Evolutionary conservation across 1,284 basidiomycete genomes (phyloP), one percentile per base, ranked within the genome.

Genomic region (Cutaneotrichosporon mucoides): DNA sequence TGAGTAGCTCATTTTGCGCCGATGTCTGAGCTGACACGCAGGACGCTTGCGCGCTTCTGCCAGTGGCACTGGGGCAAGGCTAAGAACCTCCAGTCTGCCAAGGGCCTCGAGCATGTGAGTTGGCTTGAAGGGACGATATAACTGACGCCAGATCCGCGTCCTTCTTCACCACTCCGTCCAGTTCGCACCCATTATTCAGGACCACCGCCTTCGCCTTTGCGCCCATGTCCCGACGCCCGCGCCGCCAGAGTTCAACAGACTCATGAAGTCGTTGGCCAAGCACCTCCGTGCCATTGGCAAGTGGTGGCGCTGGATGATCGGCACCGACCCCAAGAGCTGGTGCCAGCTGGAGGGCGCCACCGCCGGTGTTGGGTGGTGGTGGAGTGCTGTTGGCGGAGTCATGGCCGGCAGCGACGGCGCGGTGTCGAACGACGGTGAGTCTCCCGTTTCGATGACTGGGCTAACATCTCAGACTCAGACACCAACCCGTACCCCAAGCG

Each of bases 301-400:
- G 65, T 75, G 74, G 70, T 76, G 76, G 71, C 64, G 74, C 33
- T 65, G 64, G 11, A 75, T 79, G 72, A 72, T 79, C 38, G 71
- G 64, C 6, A 66, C 70, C 36, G 76, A 78, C 56, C 69, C 77
- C 5, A 78, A 79, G 59, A 68, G 67, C 3, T 79, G 75, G 62
- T 76, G 72, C 44, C 61, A 71, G 9, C 61, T 78, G 4, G 66
- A 69, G 7, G 73, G 72, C 4, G 71, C 71, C 0, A 75, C 73
- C 0, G 55, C 63, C 2, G 77, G 73, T 5, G 69, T 79, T 0
- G 77, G 76, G 8, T 79, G 77, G 77, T 77, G 77, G 77, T 79
- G 77, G 77, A 68, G 73, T 35, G 75, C 74, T 40, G 76, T 77
- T 3, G 73, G 76, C 11, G 70, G 72, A 12, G 75, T 77, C 10